Conservation (phyloP, 768 basidiomycete species). For the Hebeloma cylindrosporum region DNA sequence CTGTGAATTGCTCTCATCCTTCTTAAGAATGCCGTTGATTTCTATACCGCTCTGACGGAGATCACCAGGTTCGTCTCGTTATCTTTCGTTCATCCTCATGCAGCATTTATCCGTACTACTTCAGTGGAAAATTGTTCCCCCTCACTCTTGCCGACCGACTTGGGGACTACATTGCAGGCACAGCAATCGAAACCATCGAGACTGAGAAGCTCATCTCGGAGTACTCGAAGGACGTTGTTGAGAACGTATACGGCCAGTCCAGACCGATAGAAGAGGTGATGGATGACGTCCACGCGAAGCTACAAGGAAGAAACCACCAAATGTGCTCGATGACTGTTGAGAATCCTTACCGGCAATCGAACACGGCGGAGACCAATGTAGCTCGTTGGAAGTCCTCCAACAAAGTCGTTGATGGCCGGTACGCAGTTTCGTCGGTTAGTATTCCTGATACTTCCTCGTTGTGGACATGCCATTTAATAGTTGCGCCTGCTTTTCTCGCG, state of each 20-base stretch:
- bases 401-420: neutral
- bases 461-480: neutral
- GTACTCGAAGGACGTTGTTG: slow-evolving; percentile 26
- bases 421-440: neutral
- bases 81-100: neutral
- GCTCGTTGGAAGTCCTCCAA: slow-evolving; percentile 3
- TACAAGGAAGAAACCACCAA: slow-evolving; percentile 19
- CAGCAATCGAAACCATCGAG: slow-evolving; percentile 31
- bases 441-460: too few species aligned
- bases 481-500: neutral
- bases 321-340: slow-evolving; percentile 1
- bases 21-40: slow-evolving; percentile 28
- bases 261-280: slow-evolving; percentile 24
- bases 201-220: slow-evolving; percentile 27
- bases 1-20: neutral
- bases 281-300: slow-evolving; percentile 20
- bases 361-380: slow-evolving; percentile 3
- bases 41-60: slow-evolving; percentile 28
- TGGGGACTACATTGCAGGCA: slow-evolving; percentile 30
- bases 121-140: slow-evolving; percentile 28
- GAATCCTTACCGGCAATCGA: neutral
- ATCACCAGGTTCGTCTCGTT: slow-evolving; percentile 21
- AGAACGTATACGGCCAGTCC: slow-evolving; percentile 26
- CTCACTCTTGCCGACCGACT: slow-evolving; percentile 29
- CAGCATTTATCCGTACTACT: neutral